Evolutionary conservation across 2,329 filamentous ascomycete species (phyloP), one percentile per base, ranked within the genome.

Genomic region (Phyllosticta citriasiana): DNA sequence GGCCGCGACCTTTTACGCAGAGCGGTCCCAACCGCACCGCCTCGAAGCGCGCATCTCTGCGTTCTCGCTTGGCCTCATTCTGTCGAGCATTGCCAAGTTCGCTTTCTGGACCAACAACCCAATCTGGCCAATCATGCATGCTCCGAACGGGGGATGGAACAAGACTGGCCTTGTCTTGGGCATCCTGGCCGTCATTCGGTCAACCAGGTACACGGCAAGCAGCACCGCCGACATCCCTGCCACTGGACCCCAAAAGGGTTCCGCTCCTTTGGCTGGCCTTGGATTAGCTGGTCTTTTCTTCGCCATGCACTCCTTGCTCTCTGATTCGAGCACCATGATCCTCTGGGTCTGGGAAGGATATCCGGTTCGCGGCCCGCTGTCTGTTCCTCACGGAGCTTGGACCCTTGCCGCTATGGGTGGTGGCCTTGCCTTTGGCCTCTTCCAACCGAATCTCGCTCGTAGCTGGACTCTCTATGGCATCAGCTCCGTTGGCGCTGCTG

Each of bases 241-340:
- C 8, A 77, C 79, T 61, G 79, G 80, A n/a, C 80, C 79, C 63
- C 82, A 84, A 62, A 84, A 80, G 62, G 86, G 88, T 0, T 92
- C 89, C 16, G 81, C 86, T 0, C 66, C 87, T 6, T 79, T 96
- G 53, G 85, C 91, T 30, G 88, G 86, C 9, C 75, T 94, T 56
- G 91, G 94, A 63, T 75, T 97, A 60, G 91, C 84, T 25, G 93
- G 91, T 30, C 75, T 97, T 7, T 82, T 97, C 70, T 99, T 99
- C 69, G 89, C 84, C 4, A 81, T 97, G 70, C 94, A 97, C 72
- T 97, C 92, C 1, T 80, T 99, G 9, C 82, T 99, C 10, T 97
- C 94, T 0, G 94, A 99, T 72, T 96, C 92, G 0, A 97, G 94
- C 78, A 99, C 94, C 59, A 97, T 99, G 91, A 97, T 97, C 62